Percentiles rank a stretch among this genome's conserved stretches.
Evolutionary conservation across 192 early-diverging fungal species (phyloP).

Genomic region (Coemansia sp.): DNA sequence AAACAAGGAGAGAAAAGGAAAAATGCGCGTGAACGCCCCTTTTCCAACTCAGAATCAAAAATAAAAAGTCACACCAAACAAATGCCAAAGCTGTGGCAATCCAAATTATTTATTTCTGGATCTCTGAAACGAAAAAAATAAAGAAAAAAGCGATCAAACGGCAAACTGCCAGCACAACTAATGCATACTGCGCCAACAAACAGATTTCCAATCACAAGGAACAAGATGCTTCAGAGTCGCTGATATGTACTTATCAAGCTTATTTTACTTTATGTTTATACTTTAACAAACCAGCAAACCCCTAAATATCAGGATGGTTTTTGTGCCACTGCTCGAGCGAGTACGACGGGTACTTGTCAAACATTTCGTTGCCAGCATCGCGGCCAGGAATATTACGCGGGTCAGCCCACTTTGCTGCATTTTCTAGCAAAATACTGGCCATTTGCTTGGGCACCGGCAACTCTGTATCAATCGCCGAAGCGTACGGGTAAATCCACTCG

Average conservation of each 20-base stretch:
- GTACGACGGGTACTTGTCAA: conserved; percentile 55
- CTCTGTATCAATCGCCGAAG: conserved; percentile 60
- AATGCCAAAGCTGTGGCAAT: neutral
- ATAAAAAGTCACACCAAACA: neutral
- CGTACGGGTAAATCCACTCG: conserved; percentile 51
- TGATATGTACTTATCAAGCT: conserved; percentile 2
- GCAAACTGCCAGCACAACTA: neutral
- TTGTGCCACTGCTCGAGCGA: conserved; percentile 65
- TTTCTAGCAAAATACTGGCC: conserved; percentile 51
- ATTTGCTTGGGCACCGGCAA: conserved; percentile 45
- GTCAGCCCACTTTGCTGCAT: conserved; percentile 51
- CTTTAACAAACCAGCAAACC: too few relatives aligned
- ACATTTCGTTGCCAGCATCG: conserved; percentile 26
- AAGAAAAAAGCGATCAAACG: neutral
- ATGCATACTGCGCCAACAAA: neutral
- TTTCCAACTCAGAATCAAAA: too few relatives aligned
- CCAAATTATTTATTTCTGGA: neutral
- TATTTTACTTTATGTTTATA: neutral
- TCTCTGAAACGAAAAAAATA: neutral
- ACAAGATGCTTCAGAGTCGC: too few relatives aligned
- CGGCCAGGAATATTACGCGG: conserved; percentile 24
- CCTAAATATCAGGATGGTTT: conserved; percentile 23
- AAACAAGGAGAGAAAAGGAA: too few relatives aligned
- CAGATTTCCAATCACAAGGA: too few relatives aligned
- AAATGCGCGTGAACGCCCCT: too few relatives aligned